phyloP scores from a whole-genome alignment of 2,329 filamentous ascomycete species.

The Hawksworthiomyces lignivorus region DNA sequence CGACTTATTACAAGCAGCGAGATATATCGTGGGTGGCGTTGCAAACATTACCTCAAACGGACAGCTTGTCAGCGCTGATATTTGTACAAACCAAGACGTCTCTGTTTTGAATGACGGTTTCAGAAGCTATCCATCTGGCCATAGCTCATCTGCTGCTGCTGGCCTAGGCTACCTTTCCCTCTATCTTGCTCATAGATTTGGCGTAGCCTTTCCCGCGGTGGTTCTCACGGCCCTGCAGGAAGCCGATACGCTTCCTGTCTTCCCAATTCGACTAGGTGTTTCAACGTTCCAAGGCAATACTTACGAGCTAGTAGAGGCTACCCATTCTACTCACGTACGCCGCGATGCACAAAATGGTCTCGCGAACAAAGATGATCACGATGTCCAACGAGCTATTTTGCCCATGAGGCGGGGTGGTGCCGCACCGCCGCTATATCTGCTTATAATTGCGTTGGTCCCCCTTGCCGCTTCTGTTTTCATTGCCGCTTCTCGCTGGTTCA shows the following conservation, averaged over 20 bases:
- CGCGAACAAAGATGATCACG: neutral
- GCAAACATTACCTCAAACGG: conserved; percentile 45
- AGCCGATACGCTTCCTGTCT: conserved; percentile 51
- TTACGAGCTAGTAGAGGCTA: conserved; percentile 24
- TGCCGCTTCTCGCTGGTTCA: conserved; percentile 75
- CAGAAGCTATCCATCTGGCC: conserved; percentile 73
- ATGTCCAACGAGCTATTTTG: conserved; percentile 26
- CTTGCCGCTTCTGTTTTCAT: conserved; percentile 73
- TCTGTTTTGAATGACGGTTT: conserved; percentile 70
- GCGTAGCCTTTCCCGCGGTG: conserved; percentile 65
- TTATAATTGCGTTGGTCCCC: conserved; percentile 62
- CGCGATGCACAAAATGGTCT: conserved; percentile 11
- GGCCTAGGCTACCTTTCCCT: conserved; percentile 80
- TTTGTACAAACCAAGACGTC: conserved; percentile 62
- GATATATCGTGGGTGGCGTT: conserved; percentile 57
- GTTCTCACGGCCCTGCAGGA: conserved; percentile 41
- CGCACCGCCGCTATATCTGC: conserved; percentile 72
- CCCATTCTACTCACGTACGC: conserved; percentile 14
- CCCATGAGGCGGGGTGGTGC: conserved; percentile 66
- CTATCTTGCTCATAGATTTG: conserved; percentile 78
- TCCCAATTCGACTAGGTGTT: conserved; percentile 59
- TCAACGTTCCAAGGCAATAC: conserved; percentile 17
- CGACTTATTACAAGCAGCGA: conserved; percentile 54
- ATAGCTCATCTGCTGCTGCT: conserved; percentile 66
- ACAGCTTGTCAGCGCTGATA: conserved; percentile 64